phyloP scores from a whole-genome alignment of 768 basidiomycete genomes.

The Tricholomella constricta region DNA sequence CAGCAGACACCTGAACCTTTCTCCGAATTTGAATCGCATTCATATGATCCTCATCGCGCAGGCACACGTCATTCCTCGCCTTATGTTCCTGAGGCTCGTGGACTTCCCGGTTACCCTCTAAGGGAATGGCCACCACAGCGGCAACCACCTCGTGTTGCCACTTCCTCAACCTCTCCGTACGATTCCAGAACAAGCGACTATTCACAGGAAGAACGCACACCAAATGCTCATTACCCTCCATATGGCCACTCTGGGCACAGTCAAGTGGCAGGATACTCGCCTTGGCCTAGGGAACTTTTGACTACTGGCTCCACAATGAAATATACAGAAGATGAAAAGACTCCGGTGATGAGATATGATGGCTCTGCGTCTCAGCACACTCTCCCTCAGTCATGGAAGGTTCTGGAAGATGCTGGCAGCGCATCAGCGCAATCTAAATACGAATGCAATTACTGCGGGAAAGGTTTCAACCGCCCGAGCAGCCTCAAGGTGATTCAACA shows the following conservation, averaged over 20 bases:
- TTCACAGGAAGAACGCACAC: conserved; percentile 2
- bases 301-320: conserved; percentile 1
- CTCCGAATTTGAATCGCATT: background rate
- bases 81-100: background rate
- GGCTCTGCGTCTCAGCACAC: conserved; percentile 1
- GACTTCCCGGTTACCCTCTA: background rate
- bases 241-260: background rate
- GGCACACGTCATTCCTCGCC: conserved; percentile 1
- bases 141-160: background rate
- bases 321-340: conserved; percentile 16
- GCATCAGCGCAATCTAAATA: conserved; percentile 53
- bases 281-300: conserved; percentile 12
- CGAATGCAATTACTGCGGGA: conserved; percentile 77
- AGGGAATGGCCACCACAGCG: background rate
- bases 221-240: background rate
- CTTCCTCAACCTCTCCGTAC: background rate
- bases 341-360: conserved; percentile 13
- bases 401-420: conserved; percentile 12
- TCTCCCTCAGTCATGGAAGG: background rate
- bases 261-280: background rate
- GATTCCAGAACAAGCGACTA: background rate
- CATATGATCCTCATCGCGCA: conserved; percentile 1
- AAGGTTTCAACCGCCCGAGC: conserved; percentile 80
- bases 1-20: conserved; percentile 1
- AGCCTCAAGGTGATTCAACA: conserved; percentile 65